Evolutionary conservation across 1,284 basidiomycete species (phyloP).

Genomic region (Trametes polyzona): DNA sequence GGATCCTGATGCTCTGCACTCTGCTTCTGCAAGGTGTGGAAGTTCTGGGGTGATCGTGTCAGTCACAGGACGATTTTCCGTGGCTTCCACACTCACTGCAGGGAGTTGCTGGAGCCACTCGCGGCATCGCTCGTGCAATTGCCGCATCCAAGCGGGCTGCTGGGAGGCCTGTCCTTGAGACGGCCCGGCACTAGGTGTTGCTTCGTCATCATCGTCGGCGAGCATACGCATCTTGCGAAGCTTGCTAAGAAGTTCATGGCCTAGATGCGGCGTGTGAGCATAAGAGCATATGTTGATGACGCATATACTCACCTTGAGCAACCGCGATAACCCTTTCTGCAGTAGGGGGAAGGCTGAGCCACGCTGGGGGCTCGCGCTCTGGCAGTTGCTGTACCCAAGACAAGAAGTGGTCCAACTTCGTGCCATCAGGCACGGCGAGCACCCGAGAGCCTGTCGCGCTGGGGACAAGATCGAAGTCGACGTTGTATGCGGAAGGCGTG

Average conservation of each 20-base stretch:
- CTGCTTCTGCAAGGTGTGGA: constrained; percentile 66
- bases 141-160: constrained; percentile 93
- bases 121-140: constrained; percentile 75
- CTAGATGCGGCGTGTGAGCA: constrained; percentile 43
- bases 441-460: constrained; percentile 58
- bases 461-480: constrained; percentile 88
- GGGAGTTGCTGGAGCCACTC: constrained; percentile 85
- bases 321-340: constrained; percentile 91
- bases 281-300: background rate
- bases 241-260: constrained; percentile 81
- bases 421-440: constrained; percentile 87
- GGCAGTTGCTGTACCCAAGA: constrained; percentile 87
- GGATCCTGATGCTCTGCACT: constrained; percentile 79
- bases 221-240: constrained; percentile 91
- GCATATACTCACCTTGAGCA: constrained; percentile 73
- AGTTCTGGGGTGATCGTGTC: constrained; percentile 47
- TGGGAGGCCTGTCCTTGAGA: constrained; percentile 65
- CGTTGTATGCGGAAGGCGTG: constrained; percentile 85
- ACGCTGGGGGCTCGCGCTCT: constrained; percentile 89
- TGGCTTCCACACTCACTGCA: constrained; percentile 49
- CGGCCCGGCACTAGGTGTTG: constrained; percentile 51
- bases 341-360: constrained; percentile 89
- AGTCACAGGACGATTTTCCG: constrained; percentile 2
- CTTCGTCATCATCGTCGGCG: constrained; percentile 86
- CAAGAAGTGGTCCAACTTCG: constrained; percentile 88